Percentiles rank a stretch among this genome's conserved stretches.
Evolutionary conservation across 2,329 filamentous ascomycete genomes (phyloP).

Genomic region (Metarhizium album): DNA sequence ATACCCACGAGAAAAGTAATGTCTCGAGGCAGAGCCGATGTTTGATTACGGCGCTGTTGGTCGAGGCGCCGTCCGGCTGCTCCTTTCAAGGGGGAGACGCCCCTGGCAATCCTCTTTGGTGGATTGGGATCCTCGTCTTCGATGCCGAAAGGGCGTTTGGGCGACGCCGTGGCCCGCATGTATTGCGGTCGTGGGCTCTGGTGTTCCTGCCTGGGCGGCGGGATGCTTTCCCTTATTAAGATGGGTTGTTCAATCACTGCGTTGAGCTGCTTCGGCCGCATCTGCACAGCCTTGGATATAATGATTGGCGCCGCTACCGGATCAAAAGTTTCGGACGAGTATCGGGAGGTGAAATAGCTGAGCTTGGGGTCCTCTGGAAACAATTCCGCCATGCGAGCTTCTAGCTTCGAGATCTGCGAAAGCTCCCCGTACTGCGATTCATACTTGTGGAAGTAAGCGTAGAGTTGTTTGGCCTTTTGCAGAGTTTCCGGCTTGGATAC

Average conservation of each 20-base stretch:
- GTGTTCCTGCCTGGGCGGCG: conserved; percentile 23
- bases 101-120: conserved; percentile 77
- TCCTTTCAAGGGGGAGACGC: conserved; percentile 87
- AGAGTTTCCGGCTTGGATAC: conserved; percentile 64
- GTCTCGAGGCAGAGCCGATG: conserved; percentile 61
- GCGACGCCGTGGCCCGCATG: conserved; percentile 38
- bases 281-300: conserved; percentile 70
- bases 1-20: conserved; percentile 57
- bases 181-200: conserved; percentile 39
- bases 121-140: conserved; percentile 67
- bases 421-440: conserved; percentile 92
- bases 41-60: conserved; percentile 57
- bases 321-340: conserved; percentile 62
- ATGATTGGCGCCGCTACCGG: conserved; percentile 73
- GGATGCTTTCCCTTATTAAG: conserved; percentile 35
- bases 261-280: conserved; percentile 50
- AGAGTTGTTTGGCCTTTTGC: conserved; percentile 71
- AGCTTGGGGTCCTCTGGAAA: conserved; percentile 80
- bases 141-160: conserved; percentile 48
- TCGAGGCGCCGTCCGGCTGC: conserved; percentile 77
- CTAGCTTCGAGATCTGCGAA: conserved; percentile 79
- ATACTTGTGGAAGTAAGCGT: conserved; percentile 87
- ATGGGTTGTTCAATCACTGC: conserved; percentile 42
- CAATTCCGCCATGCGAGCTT: conserved; percentile 86
- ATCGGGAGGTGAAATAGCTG: conserved; percentile 65